phyloP scores from a whole-genome alignment of 306 rosid species.

The Pyrus bretschneideri region DNA sequence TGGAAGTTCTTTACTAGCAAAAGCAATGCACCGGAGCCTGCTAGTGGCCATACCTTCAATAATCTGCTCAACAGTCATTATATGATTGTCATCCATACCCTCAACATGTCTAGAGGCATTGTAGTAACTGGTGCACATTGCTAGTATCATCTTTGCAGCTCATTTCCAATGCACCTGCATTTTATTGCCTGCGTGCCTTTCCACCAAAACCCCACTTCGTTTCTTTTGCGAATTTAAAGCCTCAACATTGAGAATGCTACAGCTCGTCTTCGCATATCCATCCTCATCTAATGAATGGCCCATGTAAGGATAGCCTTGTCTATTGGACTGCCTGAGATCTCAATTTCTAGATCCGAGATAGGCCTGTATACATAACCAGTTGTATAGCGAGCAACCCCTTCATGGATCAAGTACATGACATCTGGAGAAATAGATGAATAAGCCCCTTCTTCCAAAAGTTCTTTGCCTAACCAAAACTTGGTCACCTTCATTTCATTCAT shows the following conservation, averaged over 20 bases:
- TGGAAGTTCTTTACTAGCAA: slow-evolving; percentile 9
- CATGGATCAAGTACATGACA: slow-evolving; percentile 8
- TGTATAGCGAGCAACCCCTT: slow-evolving; percentile 37
- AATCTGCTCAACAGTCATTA: slow-evolving; percentile 3
- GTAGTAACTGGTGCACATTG: slow-evolving; percentile 28
- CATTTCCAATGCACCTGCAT: slow-evolving; percentile 45
- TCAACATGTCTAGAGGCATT: slow-evolving; percentile 14
- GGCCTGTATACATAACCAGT: slow-evolving; percentile 31
- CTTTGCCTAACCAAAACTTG: slow-evolving; percentile 31
- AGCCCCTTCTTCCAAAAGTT: neutral
- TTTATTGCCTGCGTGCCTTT: slow-evolving; percentile 14
- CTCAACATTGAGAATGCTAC: slow-evolving; percentile 21
- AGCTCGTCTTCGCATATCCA: slow-evolving; percentile 24
- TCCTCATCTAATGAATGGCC: slow-evolving; percentile 25
- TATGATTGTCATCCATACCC: slow-evolving; percentile 1
- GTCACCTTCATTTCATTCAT: slow-evolving; percentile 44
- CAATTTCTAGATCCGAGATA: neutral
- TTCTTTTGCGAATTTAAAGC: slow-evolving; percentile 45
- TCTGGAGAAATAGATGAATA: slow-evolving; percentile 2
- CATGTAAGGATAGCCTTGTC: slow-evolving; percentile 50
- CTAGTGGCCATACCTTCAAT: slow-evolving; percentile 39
- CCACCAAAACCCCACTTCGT: slow-evolving; percentile 24
- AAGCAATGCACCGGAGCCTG: slow-evolving; percentile 33
- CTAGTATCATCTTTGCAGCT: slow-evolving; percentile 37
- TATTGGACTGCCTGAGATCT: slow-evolving; percentile 39